Evolutionary conservation across 805 yeast genomes (phyloP).

Genomic region (Scheffersomyces ergatensis): DNA sequence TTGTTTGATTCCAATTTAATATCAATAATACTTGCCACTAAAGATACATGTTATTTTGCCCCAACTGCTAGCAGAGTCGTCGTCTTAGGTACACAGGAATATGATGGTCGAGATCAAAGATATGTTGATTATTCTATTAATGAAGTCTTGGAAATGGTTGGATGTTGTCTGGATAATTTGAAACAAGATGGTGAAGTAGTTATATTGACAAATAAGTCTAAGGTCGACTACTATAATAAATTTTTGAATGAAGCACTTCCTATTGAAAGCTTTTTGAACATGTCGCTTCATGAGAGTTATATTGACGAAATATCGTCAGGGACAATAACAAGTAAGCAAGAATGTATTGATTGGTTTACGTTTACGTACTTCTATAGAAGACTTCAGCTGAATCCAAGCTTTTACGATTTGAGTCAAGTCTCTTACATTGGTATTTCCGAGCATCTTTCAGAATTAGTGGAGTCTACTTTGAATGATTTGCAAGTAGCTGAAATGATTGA

Average conservation of each 20-base stretch:
- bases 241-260: constrained; percentile 78
- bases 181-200: constrained; percentile 33
- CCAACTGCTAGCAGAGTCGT: constrained; percentile 58
- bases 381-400: constrained; percentile 79
- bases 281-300: constrained; percentile 62
- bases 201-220: constrained; percentile 56
- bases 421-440: constrained; percentile 73
- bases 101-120: constrained; percentile 72
- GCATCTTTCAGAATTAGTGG: constrained; percentile 80
- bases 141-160: constrained; percentile 65
- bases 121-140: constrained; percentile 65
- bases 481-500: constrained; percentile 61
- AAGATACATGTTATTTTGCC: constrained; percentile 48
- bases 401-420: constrained; percentile 71
- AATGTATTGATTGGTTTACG: constrained; percentile 88
- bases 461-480: constrained; percentile 63
- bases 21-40: constrained; percentile 57
- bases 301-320: constrained; percentile 70
- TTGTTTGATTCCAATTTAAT: constrained; percentile 52
- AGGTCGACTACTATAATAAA: constrained; percentile 62
- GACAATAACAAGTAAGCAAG: constrained; percentile 67
- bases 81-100: constrained; percentile 67
- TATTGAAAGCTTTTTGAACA: constrained; percentile 70
- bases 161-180: constrained; percentile 37
- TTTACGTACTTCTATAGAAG: constrained; percentile 81